Evolutionary conservation across 768 basidiomycete species (phyloP).

Genomic region (Boletus pseudopeckii): DNA sequence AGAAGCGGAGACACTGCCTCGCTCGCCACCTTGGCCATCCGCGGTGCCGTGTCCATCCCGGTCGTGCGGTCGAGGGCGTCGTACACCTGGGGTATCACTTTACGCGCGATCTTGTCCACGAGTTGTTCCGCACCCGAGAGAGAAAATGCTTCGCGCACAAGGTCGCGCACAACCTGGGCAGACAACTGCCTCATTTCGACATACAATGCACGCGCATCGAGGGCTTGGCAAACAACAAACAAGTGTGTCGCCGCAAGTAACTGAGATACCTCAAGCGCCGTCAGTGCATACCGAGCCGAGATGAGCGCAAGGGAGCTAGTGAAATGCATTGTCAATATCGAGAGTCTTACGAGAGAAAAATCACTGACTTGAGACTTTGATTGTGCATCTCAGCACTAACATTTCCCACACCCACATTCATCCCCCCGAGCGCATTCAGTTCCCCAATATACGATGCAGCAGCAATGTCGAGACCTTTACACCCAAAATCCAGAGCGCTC

Average conservation of each 20-base stretch:
- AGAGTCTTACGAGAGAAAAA: neutral
- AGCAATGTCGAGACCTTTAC: constrained; percentile 82
- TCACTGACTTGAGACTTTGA: constrained; percentile 79
- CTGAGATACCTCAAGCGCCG: constrained; percentile 73
- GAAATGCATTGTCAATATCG: neutral
- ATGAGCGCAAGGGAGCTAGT: constrained; percentile 77
- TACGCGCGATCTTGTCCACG: constrained; percentile 16
- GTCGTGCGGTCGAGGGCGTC: constrained; percentile 61
- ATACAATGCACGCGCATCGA: constrained; percentile 79
- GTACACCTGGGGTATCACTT: constrained; percentile 41
- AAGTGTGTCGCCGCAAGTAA: constrained; percentile 73
- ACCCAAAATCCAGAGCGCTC: constrained; percentile 77
- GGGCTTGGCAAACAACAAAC: constrained; percentile 75
- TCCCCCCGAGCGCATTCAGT: constrained; percentile 68
- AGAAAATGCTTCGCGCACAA: constrained; percentile 13
- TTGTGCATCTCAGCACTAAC: constrained; percentile 93
- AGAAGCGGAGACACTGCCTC: constrained; percentile 60
- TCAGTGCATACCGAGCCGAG: constrained; percentile 76
- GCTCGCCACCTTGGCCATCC: constrained; percentile 70
- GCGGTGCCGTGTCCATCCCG: constrained; percentile 63
- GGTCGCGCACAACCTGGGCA: constrained; percentile 18
- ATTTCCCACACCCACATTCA: constrained; percentile 79
- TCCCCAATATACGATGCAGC: constrained; percentile 79
- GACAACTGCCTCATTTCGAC: constrained; percentile 49
- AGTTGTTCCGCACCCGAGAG: constrained; percentile 9